phyloP scores from a whole-genome alignment of 495 filamentous ascomycete species.

The Pyronema domesticum region DNA sequence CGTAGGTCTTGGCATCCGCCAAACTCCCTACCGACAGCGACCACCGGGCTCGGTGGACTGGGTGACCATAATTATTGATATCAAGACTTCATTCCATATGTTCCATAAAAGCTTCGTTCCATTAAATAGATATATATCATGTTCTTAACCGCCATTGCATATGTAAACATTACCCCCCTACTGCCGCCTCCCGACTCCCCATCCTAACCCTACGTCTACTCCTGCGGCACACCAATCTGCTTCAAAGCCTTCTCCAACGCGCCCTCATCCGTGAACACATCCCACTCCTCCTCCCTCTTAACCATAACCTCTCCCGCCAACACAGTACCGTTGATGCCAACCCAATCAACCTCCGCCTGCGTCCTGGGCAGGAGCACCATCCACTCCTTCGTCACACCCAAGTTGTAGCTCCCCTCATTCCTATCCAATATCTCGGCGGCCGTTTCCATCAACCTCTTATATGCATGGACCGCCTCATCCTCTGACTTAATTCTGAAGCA shows the following conservation, averaged over 20 bases:
- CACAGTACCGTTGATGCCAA: slow-evolving; percentile 61
- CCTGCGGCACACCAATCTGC: slow-evolving; percentile 36
- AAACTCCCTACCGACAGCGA: no score
- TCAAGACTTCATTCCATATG: no score
- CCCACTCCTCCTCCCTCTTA: slow-evolving; percentile 54
- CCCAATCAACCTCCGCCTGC: slow-evolving; percentile 27
- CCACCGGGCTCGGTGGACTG: no score
- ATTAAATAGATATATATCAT: no score
- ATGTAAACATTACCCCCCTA: not conserved
- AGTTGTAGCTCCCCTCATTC: slow-evolving; percentile 43
- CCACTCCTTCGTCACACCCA: slow-evolving; percentile 48
- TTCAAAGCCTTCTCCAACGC: slow-evolving; percentile 37
- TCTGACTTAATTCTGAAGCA: not conserved
- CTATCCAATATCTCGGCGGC: not conserved
- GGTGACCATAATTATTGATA: no score
- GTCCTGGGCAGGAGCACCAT: slow-evolving; percentile 55
- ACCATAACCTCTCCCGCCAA: slow-evolving; percentile 71
- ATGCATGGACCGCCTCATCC: slow-evolving; percentile 21
- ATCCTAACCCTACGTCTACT: not conserved
- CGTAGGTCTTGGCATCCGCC: no score
- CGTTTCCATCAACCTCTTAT: slow-evolving; percentile 30
- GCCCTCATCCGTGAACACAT: slow-evolving; percentile 36
- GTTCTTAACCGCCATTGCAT: no score
- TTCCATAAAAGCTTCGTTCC: no score
- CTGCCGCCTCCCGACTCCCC: not conserved